Base-by-base conservation (phyloP, 2,329 filamentous ascomycete genomes). In the Scolecobasidium constrictum region DNA sequence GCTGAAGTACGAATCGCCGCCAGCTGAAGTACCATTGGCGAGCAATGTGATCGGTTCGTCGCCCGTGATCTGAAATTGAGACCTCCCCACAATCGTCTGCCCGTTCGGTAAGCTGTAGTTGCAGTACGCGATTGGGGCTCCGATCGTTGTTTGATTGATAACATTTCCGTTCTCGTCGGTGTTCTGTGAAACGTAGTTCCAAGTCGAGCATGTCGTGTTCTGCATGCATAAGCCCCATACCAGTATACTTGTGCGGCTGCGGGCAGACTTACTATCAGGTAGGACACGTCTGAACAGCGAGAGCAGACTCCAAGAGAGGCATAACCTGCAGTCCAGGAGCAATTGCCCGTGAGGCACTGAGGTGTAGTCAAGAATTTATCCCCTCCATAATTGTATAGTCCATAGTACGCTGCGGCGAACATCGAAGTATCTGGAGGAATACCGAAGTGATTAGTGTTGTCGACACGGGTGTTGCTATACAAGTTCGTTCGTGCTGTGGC, bases 201-300 rank as follows among this genome's bases (percentile, higher is more conserved):
- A 39, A 22, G 37, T 26, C 21, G 21, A n/a, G 37, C 37, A 39
- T n/a, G n/a, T n/a, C n/a, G n/a, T n/a, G n/a, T 4, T 39, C 21
- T 16, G 21, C 21, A 26, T 39, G 20, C 37, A 26, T 15, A 17
- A 22, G 5, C 5, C n/a, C 5, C 3, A 4, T 17, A 5, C 18
- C 19, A 17, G 4, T 3, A 9, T 38, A 21, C 17, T 15, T 15
- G 9, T 21, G 16, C 6, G 23, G 35, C 35, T 13, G 5, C 3
- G 12, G 35, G 17, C 13, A 6, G 23, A 39, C 37, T 26, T 20
- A 39, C 37, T 11, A 39, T 39, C 7, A 26, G 37, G 21, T 44
- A 36, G 4, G 45, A 44, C 15, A 44, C 35, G 35, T 46, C 36
- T 28, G 41, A 42, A 12, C 45, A 46, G n/a, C 44, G 44, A 18